Evolutionary conservation across 108 stramenopile species (phyloP).

Genomic region (Pseudonitzschia delicatissima): DNA sequence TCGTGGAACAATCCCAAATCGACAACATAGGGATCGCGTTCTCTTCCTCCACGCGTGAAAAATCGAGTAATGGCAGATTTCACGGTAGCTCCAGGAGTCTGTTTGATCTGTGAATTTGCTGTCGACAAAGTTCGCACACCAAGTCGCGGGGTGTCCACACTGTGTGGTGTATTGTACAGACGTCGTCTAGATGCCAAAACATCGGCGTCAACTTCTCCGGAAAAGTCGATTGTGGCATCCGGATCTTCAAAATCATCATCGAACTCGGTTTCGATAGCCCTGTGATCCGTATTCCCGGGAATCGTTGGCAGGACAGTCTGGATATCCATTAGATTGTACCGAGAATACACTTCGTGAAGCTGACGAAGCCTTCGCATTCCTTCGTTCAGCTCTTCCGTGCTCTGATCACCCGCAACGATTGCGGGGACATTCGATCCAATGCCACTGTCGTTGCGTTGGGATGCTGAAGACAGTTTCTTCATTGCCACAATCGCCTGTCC

Average conservation of each 20-base stretch:
- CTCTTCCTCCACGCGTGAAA: slow-evolving; percentile 83
- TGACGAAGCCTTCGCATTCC: slow-evolving; percentile 75
- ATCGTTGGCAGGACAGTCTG: slow-evolving; percentile 46
- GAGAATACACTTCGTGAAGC: slow-evolving; percentile 73
- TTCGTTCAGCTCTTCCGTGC: slow-evolving; percentile 69
- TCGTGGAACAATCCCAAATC: slow-evolving; percentile 86
- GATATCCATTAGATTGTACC: slow-evolving; percentile 74
- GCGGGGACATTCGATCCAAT: slow-evolving; percentile 54
- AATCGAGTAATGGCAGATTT: slow-evolving; percentile 88
- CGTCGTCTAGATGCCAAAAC: slow-evolving; percentile 81
- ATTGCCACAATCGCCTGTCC: slow-evolving; percentile 84
- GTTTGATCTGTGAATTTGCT: slow-evolving; percentile 35
- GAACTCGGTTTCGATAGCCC: slow-evolving; percentile 49
- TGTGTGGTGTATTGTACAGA: slow-evolving; percentile 35
- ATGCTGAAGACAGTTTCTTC: slow-evolving; percentile 64
- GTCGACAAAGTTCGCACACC: slow-evolving; percentile 23
- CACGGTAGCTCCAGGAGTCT: slow-evolving; percentile 82
- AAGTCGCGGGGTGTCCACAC: slow-evolving; percentile 13
- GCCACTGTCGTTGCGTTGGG: slow-evolving; percentile 28
- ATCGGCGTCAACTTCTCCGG: slow-evolving; percentile 83
- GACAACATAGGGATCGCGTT: slow-evolving; percentile 80
- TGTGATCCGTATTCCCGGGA: slow-evolving; percentile 42
- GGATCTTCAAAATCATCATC: slow-evolving; percentile 81
- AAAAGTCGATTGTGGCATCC: slow-evolving; percentile 61
- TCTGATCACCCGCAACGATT: slow-evolving; percentile 53